Evolutionary conservation across 441 rosid genomes (phyloP).

Genomic region (Brassica balearica): DNA sequence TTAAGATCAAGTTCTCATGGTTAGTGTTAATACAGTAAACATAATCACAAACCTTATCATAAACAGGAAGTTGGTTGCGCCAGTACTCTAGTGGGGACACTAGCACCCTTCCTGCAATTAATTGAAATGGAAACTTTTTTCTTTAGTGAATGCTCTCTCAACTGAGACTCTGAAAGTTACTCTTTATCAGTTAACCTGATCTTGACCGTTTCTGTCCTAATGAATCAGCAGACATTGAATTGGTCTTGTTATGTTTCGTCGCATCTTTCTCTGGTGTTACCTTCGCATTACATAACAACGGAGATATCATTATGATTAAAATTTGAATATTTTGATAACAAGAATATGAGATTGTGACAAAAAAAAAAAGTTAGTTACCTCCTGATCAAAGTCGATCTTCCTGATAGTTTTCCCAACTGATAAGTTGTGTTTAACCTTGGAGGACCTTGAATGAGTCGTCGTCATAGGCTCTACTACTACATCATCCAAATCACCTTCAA

Average conservation of each 20-base stretch:
- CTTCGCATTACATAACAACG: constrained; percentile 40
- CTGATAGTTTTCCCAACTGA: constrained; percentile 44
- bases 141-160: background rate
- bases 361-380: constrained; percentile 45
- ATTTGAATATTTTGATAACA: no score
- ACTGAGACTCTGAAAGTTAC: background rate
- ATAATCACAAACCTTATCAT: constrained; percentile 59
- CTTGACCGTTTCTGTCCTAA: constrained; percentile 63
- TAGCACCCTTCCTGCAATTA: constrained; percentile 69
- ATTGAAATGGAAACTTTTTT: background rate
- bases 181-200: constrained; percentile 56
- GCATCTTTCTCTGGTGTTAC: constrained; percentile 45
- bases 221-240: constrained; percentile 51
- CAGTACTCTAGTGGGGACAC: constrained; percentile 71
- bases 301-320: constrained; percentile 12
- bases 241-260: constrained; percentile 37
- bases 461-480: constrained; percentile 2
- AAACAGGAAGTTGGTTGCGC: constrained; percentile 77
- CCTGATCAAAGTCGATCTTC: constrained; percentile 55
- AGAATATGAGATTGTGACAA: no score
- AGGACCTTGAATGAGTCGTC: background rate
- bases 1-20: background rate
- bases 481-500: constrained; percentile 9
- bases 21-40: background rate
- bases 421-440: constrained; percentile 27